phyloP scores from a whole-genome alignment of 129 eudicot species.

The Escallonia rubra region DNA sequence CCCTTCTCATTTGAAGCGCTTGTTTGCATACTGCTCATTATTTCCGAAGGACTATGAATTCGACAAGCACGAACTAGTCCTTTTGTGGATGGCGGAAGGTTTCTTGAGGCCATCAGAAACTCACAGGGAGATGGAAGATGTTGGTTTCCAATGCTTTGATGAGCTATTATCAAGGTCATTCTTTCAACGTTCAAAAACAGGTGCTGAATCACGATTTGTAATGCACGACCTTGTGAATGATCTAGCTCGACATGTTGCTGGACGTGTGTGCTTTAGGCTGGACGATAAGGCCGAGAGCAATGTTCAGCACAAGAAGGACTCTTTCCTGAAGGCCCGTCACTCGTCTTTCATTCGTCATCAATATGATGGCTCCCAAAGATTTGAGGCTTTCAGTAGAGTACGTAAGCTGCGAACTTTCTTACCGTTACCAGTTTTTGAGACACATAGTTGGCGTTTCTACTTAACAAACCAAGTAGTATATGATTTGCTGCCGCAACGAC shows the following conservation, averaged over 20 bases:
- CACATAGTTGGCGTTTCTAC: neutral
- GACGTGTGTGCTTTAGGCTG: slow-evolving; percentile 12
- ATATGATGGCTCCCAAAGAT: slow-evolving; percentile 18
- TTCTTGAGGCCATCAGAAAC: neutral
- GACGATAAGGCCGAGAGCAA: slow-evolving; percentile 14
- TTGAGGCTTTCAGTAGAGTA: slow-evolving; percentile 16
- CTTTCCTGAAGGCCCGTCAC: slow-evolving; percentile 28
- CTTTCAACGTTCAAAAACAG: slow-evolving; percentile 14
- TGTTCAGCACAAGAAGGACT: neutral
- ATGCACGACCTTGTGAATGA: slow-evolving; percentile 43
- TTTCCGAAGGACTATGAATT: slow-evolving; percentile 30
- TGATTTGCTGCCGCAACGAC: slow-evolving; percentile 12
- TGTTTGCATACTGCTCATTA: slow-evolving; percentile 31
- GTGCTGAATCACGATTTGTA: slow-evolving; percentile 8
- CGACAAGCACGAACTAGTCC: slow-evolving; percentile 11
- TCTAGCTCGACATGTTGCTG: slow-evolving; percentile 18
- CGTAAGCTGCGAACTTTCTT: slow-evolving; percentile 35
- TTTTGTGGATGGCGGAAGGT: slow-evolving; percentile 38
- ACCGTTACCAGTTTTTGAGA: slow-evolving; percentile 16
- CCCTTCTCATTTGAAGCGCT: slow-evolving; percentile 26
- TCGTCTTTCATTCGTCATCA: slow-evolving; percentile 27
- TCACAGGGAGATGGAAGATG: slow-evolving; percentile 4
- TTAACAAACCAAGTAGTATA: slow-evolving; percentile 14
- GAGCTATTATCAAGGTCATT: slow-evolving; percentile 22
- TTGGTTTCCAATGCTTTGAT: slow-evolving; percentile 20